Percentiles rank a stretch among this genome's conserved stretches.
phyloP scores from a whole-genome alignment of 148 eudicot genomes.

The Limonium bicolor region DNA sequence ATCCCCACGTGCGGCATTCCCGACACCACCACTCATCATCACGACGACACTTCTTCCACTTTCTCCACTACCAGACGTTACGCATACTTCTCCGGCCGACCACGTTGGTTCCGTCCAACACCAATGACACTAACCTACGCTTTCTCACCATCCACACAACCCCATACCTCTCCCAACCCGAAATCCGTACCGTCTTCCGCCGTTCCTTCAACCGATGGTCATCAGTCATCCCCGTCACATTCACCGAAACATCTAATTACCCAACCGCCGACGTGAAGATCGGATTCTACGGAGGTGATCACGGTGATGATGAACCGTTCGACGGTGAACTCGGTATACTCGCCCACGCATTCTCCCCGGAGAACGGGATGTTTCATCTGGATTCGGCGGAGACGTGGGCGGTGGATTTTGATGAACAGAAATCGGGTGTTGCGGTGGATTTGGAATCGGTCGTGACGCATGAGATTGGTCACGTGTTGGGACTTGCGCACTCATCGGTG shows the following conservation, averaged over 20 bases:
- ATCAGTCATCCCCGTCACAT: conserved; percentile 20
- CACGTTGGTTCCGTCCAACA: not conserved
- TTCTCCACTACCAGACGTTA: not conserved
- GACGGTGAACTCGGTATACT: conserved; percentile 27
- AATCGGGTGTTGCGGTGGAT: conserved; percentile 24
- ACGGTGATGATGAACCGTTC: conserved; percentile 37
- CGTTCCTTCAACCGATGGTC: conserved; percentile 25
- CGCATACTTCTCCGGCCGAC: conserved; percentile 1
- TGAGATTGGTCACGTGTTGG: conserved; percentile 35
- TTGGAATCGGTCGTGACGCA: conserved; percentile 43
- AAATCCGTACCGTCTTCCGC: conserved; percentile 8
- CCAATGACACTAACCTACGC: conserved; percentile 2
- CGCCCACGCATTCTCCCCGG: conserved; percentile 33
- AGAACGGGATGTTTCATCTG: conserved; percentile 29
- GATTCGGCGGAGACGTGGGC: conserved; percentile 36
- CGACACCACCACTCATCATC: not conserved
- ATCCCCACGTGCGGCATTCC: conserved; percentile 2
- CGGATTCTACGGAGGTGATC: conserved; percentile 26
- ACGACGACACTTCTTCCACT: no score
- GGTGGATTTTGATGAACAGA: conserved; percentile 12
- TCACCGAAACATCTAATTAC: conserved; percentile 18
- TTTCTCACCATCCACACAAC: not conserved
- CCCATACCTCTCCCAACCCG: not conserved
- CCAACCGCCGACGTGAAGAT: conserved; percentile 19
- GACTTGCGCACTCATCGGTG: conserved; percentile 26